Base-by-base conservation (phyloP, 140 eudicot species). In the Cichorium intybus region DNA sequence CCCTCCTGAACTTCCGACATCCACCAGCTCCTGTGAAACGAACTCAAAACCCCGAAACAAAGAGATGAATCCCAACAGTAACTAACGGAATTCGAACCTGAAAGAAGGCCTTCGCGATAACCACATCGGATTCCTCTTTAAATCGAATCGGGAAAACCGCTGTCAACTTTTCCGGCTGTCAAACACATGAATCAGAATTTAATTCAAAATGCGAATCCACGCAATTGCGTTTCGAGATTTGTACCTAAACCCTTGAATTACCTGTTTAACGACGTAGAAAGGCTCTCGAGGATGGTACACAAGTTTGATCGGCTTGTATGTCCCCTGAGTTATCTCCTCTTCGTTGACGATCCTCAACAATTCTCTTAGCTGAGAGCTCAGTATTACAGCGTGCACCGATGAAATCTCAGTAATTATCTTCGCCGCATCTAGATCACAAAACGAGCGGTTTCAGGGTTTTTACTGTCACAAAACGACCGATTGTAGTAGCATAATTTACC, bases 221-320 rank as follows among this genome's bases (percentile, higher is more conserved):
- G 4, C 17, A 23, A 62, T 33, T 5, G 4, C 14, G 18, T 56
- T 71, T 6, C 45, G 7, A 14, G 0, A 7, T 6, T 31, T 41
- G 18, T 45, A 34, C 39, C 20, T 14, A 43, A 43, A 43, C 2
- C 49, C 20, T 56, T 60, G 72, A n/a, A 3, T 24, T 79, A 88
- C 99, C 99, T 88, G 88, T 72, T 80, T 88, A 79, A 86, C 84
- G 22, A 93, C 78, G 63, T 81, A 93, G 76, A 93, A 85, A 41
- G 99, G 90, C 60, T 93, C 99, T 48, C 82, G 71, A 33, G 97
- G 97, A 75, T 86, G 97, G 62, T 93, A 93, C 18, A 77, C 73
- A 56, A 93, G 87, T 70, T 82, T 93, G 77, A 93, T 75, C 33
- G 99, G 99, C 67, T 70, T 88, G 64, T 77, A 80, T 35, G 64